These are phyloP conservation scores for Dimargaris xerosporica DNA, from an alignment of 192 early-diverging fungal genomes.

Conservation along the genomic window DNA sequence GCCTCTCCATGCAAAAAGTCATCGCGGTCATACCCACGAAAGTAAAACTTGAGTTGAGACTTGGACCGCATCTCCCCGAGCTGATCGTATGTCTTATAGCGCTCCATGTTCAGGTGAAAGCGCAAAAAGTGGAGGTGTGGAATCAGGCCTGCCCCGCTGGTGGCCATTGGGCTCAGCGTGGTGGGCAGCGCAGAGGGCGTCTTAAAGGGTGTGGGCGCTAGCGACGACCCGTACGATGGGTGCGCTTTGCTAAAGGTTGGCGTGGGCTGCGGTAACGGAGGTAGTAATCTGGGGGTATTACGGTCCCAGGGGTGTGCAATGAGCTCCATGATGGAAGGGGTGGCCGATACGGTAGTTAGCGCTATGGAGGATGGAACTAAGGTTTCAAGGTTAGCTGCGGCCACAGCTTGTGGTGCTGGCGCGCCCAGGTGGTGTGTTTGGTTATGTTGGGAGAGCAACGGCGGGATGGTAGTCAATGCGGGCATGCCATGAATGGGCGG, in stretches of 20 bases:
- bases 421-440: not conserved
- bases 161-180: not conserved
- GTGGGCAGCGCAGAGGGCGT: not conserved
- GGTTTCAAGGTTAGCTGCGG: not conserved
- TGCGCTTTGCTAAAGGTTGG: not conserved
- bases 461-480: not conserved
- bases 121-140: not conserved
- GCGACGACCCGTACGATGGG: not conserved
- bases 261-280: not conserved
- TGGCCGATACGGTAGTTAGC: not conserved
- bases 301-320: not conserved
- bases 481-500: not conserved
- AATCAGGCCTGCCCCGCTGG: not conserved
- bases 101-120: conserved; percentile 3
- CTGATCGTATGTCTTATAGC: conserved; percentile 6
- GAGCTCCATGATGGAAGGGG: conserved; percentile 3
- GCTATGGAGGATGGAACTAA: not conserved
- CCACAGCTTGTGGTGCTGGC: not conserved
- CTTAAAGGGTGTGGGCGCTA: not conserved
- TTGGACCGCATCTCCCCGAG: conserved; percentile 5
- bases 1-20: not conserved
- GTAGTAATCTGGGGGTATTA: not conserved
- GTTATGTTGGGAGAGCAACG: not conserved
- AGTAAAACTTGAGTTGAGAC: not conserved
- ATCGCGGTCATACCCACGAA: not conserved